phyloP scores from a whole-genome alignment of 352 stramenopile genomes.

The Pythium myriotylum region DNA sequence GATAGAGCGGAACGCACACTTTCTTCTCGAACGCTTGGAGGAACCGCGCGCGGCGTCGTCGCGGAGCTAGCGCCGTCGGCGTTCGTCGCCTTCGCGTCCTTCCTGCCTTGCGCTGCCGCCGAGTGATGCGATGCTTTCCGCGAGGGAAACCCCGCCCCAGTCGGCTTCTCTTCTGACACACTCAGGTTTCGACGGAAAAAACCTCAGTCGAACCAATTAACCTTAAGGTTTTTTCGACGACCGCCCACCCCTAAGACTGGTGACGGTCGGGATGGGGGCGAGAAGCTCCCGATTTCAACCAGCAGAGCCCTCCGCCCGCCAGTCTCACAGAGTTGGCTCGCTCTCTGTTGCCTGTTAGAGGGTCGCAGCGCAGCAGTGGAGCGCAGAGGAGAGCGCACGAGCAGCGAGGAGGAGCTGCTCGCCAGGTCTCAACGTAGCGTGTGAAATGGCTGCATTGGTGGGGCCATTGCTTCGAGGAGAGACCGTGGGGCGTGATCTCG shows the following conservation, averaged over 20 bases:
- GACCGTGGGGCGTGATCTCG: not conserved
- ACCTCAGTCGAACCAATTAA: slow-evolving; percentile 9
- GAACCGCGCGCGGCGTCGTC: slow-evolving; percentile 10
- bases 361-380: not conserved
- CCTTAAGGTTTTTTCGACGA: slow-evolving; percentile 15
- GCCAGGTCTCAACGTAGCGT: slow-evolving; percentile 2
- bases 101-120: slow-evolving; percentile 1
- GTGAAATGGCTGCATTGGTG: slow-evolving; percentile 8
- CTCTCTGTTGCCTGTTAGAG: not conserved
- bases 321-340: not conserved
- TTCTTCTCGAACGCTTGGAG: not conserved
- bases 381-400: no score
- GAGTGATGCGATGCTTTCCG: slow-evolving; percentile 21
- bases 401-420: slow-evolving; percentile 13
- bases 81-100: slow-evolving; percentile 7
- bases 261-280: not conserved
- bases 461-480: not conserved
- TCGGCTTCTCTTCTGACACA: slow-evolving; percentile 29
- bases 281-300: no score
- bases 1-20: slow-evolving; percentile 5
- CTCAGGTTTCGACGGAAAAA: slow-evolving; percentile 13
- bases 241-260: not conserved
- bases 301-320: no score
- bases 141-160: slow-evolving; percentile 22
- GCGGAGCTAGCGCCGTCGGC: slow-evolving; percentile 13